phyloP scores from a whole-genome alignment of 352 stramenopile species.

The Globisporangium megalacanthum region DNA sequence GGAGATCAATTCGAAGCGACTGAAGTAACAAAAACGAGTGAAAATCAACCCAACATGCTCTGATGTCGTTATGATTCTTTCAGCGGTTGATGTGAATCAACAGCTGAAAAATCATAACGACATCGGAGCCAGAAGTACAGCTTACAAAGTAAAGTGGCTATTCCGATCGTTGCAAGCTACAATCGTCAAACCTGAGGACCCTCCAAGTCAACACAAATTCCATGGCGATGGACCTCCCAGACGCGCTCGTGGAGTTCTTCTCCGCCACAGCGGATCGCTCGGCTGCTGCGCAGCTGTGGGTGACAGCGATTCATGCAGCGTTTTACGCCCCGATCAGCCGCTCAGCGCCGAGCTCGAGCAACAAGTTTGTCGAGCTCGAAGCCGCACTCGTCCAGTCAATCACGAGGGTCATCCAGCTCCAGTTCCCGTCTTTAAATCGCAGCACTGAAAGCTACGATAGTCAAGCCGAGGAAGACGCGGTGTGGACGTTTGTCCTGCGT shows the following conservation, averaged over 20 bases:
- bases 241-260: background rate
- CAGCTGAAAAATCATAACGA: too few species aligned
- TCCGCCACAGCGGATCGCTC: background rate
- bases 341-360: conserved; percentile 10
- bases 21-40: too few species aligned
- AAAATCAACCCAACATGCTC: too few species aligned
- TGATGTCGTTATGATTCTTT: too few species aligned
- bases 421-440: background rate
- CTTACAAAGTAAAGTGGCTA: too few species aligned
- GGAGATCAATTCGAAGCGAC: too few species aligned
- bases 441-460: background rate
- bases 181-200: too few species aligned
- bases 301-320: conserved; percentile 17
- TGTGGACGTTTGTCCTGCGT: background rate
- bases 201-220: background rate
- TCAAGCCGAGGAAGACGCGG: background rate
- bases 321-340: conserved; percentile 24
- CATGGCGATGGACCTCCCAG: too few species aligned
- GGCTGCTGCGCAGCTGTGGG: conserved; percentile 15
- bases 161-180: too few species aligned
- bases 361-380: conserved; percentile 60
- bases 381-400: conserved; percentile 25
- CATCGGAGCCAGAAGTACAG: too few species aligned
- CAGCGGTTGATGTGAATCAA: too few species aligned
- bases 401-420: conserved; percentile 3